Evolutionary conservation across 2,329 filamentous ascomycete genomes (phyloP).

Genomic region (Aspergillus fumigatus): DNA sequence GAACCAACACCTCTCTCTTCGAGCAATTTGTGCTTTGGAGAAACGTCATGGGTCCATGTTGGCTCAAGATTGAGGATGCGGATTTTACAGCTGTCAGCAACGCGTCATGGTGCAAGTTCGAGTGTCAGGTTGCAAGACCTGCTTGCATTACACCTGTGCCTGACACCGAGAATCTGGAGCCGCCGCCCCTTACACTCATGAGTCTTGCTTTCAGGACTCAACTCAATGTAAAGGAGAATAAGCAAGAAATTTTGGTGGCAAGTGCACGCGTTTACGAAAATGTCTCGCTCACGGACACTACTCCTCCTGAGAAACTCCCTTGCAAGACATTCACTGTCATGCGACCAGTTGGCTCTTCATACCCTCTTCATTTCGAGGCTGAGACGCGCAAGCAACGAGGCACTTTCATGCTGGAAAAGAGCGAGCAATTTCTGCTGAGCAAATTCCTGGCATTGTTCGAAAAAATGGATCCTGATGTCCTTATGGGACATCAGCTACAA

Average conservation of each 20-base stretch:
- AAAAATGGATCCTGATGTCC: slow-evolving; percentile 83
- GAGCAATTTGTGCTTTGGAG: slow-evolving; percentile 99
- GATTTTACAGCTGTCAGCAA: slow-evolving; percentile 84
- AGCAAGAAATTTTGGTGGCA: slow-evolving; percentile 89
- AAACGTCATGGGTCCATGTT: slow-evolving; percentile 98
- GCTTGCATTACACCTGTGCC: slow-evolving; percentile 67
- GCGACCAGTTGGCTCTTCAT: slow-evolving; percentile 69
- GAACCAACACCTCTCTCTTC: slow-evolving; percentile 87
- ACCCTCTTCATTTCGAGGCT: slow-evolving; percentile 81
- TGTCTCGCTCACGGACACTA: slow-evolving; percentile 79
- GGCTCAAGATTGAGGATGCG: slow-evolving; percentile 83
- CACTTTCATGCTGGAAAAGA: slow-evolving; percentile 73
- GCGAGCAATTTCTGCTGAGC: slow-evolving; percentile 77
- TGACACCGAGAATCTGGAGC: slow-evolving; percentile 75
- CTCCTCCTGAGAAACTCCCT: slow-evolving; percentile 79
- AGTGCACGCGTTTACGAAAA: slow-evolving; percentile 92
- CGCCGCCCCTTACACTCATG: slow-evolving; percentile 91
- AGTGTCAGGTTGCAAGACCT: slow-evolving; percentile 76
- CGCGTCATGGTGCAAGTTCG: slow-evolving; percentile 94
- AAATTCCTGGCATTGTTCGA: slow-evolving; percentile 88
- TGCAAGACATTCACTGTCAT: slow-evolving; percentile 90
- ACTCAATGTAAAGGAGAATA: slow-evolving; percentile 88
- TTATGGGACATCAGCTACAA: slow-evolving; percentile 93
- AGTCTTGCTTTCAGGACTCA: slow-evolving; percentile 82
- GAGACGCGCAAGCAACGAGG: slow-evolving; percentile 71